Conservation (phyloP, 1,139 yeast species). For the Wickerhamomyces sp. region DNA sequence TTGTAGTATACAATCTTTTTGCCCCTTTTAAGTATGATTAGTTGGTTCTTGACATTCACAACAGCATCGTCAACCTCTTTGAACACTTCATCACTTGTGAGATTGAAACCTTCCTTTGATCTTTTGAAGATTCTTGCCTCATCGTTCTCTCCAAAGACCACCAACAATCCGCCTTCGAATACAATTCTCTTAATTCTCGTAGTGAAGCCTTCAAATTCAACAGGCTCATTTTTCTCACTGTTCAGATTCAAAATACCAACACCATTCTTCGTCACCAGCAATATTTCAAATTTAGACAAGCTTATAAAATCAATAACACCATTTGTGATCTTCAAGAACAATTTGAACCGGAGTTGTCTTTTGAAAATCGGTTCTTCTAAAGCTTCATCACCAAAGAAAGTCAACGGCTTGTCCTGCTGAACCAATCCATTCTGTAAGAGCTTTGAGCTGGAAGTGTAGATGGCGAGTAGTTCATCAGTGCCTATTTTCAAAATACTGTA, state of each 20-base stretch:
- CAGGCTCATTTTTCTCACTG: constrained; percentile 23
- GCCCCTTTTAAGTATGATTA: constrained; percentile 17
- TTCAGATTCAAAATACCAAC: constrained; percentile 35
- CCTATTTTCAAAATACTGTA: constrained; percentile 23
- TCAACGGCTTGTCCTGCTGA: constrained; percentile 17
- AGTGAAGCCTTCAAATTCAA: constrained; percentile 22
- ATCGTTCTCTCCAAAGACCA: constrained; percentile 16
- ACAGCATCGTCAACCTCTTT: constrained; percentile 6
- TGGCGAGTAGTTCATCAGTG: constrained; percentile 34
- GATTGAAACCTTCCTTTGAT: not conserved
- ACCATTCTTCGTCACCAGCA: constrained; percentile 36
- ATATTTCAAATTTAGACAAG: constrained; percentile 25
- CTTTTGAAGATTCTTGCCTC: not conserved
- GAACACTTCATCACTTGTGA: not conserved
- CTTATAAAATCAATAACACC: constrained; percentile 32
- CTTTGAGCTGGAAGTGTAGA: constrained; percentile 32
- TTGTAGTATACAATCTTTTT: constrained; percentile 15
- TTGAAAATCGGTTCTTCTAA: constrained; percentile 29
- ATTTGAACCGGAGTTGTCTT: constrained; percentile 34
- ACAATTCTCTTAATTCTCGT: constrained; percentile 17
- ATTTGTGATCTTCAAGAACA: constrained; percentile 40
- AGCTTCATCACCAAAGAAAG: constrained; percentile 24
- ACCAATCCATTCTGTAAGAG: constrained; percentile 45
- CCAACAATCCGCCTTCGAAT: constrained; percentile 25
- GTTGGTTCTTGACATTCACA: constrained; percentile 17